A percentile compares a stretch with the other conserved stretches of the same genome.
These are phyloP conservation scores for Blepharisma stoltei DNA, from an alignment of 73 alveolate genomes.

Conservation along the genomic window DNA sequence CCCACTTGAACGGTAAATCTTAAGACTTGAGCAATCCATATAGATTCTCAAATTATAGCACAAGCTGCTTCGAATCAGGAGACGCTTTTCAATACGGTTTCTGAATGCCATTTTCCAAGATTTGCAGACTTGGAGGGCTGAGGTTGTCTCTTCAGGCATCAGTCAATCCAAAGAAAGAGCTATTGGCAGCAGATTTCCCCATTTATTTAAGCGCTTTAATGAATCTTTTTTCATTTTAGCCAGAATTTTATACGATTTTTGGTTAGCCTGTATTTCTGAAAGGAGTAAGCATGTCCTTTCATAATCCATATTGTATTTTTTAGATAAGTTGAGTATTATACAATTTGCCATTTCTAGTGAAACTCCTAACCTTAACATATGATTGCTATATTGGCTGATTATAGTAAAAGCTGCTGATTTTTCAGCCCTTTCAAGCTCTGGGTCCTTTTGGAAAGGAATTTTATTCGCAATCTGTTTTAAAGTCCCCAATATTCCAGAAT, in stretches of 20 bases:
- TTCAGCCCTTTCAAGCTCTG: not conserved
- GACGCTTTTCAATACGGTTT: not conserved
- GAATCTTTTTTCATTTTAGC: constrained; percentile 23
- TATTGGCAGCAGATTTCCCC: constrained; percentile 33
- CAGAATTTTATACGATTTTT: not conserved
- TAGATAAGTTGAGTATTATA: constrained; percentile 31
- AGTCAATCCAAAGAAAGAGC: constrained; percentile 10
- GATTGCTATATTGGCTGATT: constrained; percentile 31
- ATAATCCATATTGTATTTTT: constrained; percentile 34
- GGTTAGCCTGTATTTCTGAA: constrained; percentile 38
- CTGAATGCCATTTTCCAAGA: not conserved
- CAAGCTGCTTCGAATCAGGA: not conserved
- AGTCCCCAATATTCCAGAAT: not conserved
- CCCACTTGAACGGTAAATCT: no score
- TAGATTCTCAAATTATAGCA: no score
- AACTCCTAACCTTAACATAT: constrained; percentile 36
- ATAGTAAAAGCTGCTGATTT: constrained; percentile 15
- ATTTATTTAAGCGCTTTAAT: constrained; percentile 28
- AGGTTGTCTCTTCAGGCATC: not conserved
- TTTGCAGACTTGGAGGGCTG: not conserved
- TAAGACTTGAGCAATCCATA: no score
- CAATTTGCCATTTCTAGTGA: constrained; percentile 25
- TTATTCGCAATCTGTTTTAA: not conserved
- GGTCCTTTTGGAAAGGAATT: not conserved
- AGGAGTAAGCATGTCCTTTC: constrained; percentile 23